phyloP scores from a whole-genome alignment of 2,329 filamentous ascomycete species.

The Verticillium nubilum region DNA sequence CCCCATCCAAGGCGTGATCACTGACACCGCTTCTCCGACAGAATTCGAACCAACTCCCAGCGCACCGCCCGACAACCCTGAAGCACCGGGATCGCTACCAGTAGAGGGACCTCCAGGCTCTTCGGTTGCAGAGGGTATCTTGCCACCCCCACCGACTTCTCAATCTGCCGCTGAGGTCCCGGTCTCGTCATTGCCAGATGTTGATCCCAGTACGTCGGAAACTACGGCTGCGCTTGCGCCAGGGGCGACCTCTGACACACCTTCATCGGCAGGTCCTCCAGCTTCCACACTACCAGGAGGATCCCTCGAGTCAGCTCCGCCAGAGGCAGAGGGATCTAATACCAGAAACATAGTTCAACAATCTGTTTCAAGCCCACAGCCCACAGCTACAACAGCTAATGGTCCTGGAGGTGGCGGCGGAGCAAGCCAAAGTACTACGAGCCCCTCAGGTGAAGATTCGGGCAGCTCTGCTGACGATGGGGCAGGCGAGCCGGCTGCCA shows the following conservation, averaged over 20 bases:
- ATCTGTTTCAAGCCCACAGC: neutral
- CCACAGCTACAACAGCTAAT: neutral
- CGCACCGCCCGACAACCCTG: neutral
- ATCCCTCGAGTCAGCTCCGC: no score
- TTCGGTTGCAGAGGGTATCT: neutral
- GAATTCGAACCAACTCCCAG: neutral
- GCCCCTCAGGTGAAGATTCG: neutral
- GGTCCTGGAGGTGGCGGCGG: neutral
- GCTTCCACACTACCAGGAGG: no score
- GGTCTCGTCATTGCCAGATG: no score
- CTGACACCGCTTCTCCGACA: neutral
- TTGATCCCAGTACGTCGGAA: no score
- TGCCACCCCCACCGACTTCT: no score
- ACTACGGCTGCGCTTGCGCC: no score
- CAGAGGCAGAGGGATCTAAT: neutral
- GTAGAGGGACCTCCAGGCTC: neutral
- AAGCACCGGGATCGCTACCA: no score
- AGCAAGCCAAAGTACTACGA: neutral
- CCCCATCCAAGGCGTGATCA: neutral
- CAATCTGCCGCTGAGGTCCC: no score
- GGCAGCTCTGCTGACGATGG: neutral
- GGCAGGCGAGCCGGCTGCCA: neutral
- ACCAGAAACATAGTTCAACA: no score
- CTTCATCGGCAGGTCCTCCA: no score
- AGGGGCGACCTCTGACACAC: no score